A percentile compares a stretch with the other conserved stretches of the same genome.
phyloP scores from a whole-genome alignment of 192 early-diverging fungal genomes.

The Paraglomus brasilianum region DNA sequence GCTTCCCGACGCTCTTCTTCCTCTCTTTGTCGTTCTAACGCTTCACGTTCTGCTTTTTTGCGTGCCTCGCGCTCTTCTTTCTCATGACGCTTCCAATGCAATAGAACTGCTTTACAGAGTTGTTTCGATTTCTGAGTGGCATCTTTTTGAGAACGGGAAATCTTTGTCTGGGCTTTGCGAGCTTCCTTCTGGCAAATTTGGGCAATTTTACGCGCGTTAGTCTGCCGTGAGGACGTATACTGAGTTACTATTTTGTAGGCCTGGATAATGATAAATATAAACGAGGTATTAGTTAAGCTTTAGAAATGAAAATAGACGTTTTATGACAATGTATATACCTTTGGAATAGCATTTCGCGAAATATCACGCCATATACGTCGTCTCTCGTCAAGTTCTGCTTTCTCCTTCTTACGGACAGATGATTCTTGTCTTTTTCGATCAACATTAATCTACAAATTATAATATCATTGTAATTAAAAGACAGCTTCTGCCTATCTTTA shows the following conservation, averaged over 20 bases:
- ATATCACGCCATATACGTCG: conserved; percentile 39
- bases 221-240: conserved; percentile 42
- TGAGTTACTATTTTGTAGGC: conserved; percentile 50
- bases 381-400: conserved; percentile 30
- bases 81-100: conserved; percentile 91
- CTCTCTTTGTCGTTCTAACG: conserved; percentile 67
- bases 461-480: not conserved
- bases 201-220: conserved; percentile 69
- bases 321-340: conserved; percentile 15
- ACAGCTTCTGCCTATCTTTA: not conserved
- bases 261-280: conserved; percentile 31
- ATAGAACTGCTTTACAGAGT: conserved; percentile 61
- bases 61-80: conserved; percentile 85
- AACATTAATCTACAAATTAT: conserved; percentile 17
- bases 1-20: conserved; percentile 85
- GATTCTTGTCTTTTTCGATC: not conserved
- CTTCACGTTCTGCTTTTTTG: conserved; percentile 87
- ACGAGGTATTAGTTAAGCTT: not conserved
- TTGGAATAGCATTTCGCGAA: conserved; percentile 42
- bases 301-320: not conserved
- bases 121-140: conserved; percentile 61
- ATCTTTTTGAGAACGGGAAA: conserved; percentile 60
- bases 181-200: conserved; percentile 74
- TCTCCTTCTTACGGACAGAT: conserved; percentile 25
- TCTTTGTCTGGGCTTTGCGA: conserved; percentile 53